Base-by-base conservation (phyloP, 1,284 basidiomycete genomes). In the Marasmius tenuissimus region DNA sequence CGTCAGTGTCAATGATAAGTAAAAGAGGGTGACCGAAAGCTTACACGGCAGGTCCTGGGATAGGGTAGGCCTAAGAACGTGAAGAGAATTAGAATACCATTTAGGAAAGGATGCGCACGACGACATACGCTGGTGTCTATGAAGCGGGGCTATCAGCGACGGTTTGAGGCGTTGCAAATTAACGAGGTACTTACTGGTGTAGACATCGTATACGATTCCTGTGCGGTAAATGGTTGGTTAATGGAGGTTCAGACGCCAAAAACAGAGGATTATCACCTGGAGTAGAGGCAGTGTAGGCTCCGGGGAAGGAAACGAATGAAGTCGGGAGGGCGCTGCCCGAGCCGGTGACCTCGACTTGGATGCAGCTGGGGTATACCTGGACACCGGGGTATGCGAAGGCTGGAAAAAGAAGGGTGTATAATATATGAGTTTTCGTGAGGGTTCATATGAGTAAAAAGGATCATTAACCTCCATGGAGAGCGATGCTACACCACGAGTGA, bases 231-330 rank as follows among this genome's bases (percentile, higher is more conserved):
- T 2, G 45, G 20, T 18, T n/a, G 16, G 20, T 14, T 8, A 47
- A n/a, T 8, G n/a, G 45, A 18, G 5, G 45, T 1, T 47, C 45
- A 2, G 20, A n/a, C 8, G n/a, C 20, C 2, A 20, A 4, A n/a
- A 14, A 47, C 53, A 4, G 49, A 48, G 22, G n/a, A 18, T 27
- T 37, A 38, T 75, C 71, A 63, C 78, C 83, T 40, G 78, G 81
- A 16, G 81, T 84, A 22, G 60, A 70, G 0, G 75, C 66, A 8
- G 78, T 81, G 67, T 85, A 85, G 3, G 83, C 82, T 34, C 77
- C 78, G 37, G 83, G 83, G 77, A 85, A 84, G 3, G 82, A 77
- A 11, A 85, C 83, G 37, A 85, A 77, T 0, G 78, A 76, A 0
- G 78, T 79, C 4, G 82, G 83, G 16, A 80, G 66, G 2, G 78